Base-by-base conservation (phyloP, 163 green algal species). In the Scenedesmus sp. region DNA sequence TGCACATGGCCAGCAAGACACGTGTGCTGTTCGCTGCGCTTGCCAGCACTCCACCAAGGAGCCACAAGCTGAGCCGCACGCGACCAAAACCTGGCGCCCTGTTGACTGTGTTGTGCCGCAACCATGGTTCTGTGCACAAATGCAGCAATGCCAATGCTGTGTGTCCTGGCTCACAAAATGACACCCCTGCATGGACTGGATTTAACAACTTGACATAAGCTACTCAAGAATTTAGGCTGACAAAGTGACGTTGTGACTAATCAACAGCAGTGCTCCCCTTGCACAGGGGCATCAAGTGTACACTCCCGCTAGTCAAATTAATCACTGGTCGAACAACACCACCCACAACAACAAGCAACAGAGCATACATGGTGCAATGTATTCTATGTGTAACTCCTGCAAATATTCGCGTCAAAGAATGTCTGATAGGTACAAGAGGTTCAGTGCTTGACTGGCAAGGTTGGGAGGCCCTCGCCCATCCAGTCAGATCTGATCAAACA, bases 301-400 rank as follows among this genome's bases (percentile, higher is more conserved):
- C 65, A 30, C 65, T 76, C 65, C 30, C 65, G 9, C 65, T 76
- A 76, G 65, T 76, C 65, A 76, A 76, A 76, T 76, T 12, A 49
- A 35, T 37, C 46, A 40, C 79, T 65, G 68, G 49, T 51, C n/a
- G 43, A 49, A 84, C n/a, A n/a, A n/a, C n/a, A n/a, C n/a, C n/a
- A 68, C 49, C 49, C 46, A n/a, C n/a, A 86, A 72, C 49, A 18
- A 86, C 81, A 73, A 49, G 26, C 81, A 86, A 72, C 81, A 73
- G 33, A 73, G 35, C 46, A 70, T 73, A 12, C 37, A 85, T 86
- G 30, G 73, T 73, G 81, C 46, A 72, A 33, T 10, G n/a, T 86
- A 22, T 86, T 86, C 81, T 73, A 73, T n/a, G n/a, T 26, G 61
- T 86, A 76, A 76, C 65, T 76, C 65, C 65, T 76, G 65, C 65